These are phyloP conservation scores for Magnusiomyces fungicola DNA, from an alignment of 1,139 yeast genomes.

Conservation along the genomic window DNA sequence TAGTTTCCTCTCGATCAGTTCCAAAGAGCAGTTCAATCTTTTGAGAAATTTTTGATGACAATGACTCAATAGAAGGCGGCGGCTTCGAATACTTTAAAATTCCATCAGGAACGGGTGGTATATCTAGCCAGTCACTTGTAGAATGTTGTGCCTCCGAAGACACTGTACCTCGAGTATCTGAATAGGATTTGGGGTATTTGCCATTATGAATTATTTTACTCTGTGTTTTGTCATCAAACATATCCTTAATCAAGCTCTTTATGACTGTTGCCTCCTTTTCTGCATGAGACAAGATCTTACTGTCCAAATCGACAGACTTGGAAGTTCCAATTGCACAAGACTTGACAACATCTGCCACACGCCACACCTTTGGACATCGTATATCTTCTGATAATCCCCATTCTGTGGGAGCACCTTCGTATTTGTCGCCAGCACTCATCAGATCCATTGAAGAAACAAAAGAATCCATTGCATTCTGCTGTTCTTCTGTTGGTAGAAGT, in stretches of 20 bases:
- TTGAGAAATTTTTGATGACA: conserved; percentile 17
- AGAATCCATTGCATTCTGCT: conserved; percentile 36
- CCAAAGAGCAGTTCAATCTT: conserved; percentile 13
- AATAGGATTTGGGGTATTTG: too few species aligned
- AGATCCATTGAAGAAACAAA: conserved; percentile 37
- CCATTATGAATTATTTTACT: too few species aligned
- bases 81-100: not conserved
- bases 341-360: conserved; percentile 28
- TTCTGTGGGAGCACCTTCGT: conserved; percentile 19
- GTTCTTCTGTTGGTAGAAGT: conserved; percentile 32
- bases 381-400: conserved; percentile 20
- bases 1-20: conserved; percentile 17
- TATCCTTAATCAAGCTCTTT: too few species aligned
- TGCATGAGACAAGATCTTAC: not conserved
- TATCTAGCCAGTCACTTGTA: not conserved
- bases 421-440: conserved; percentile 21
- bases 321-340: conserved; percentile 21
- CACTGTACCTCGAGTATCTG: too few species aligned
- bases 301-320: not conserved
- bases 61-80: not conserved
- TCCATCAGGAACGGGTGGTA: not conserved
- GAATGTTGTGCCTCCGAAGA: too few species aligned
- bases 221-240: too few species aligned
- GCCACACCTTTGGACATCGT: conserved; percentile 28
- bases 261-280: not conserved